Evolutionary conservation across 257 asterid genomes (phyloP).

Genomic region (Nicotiana noctiflora): DNA sequence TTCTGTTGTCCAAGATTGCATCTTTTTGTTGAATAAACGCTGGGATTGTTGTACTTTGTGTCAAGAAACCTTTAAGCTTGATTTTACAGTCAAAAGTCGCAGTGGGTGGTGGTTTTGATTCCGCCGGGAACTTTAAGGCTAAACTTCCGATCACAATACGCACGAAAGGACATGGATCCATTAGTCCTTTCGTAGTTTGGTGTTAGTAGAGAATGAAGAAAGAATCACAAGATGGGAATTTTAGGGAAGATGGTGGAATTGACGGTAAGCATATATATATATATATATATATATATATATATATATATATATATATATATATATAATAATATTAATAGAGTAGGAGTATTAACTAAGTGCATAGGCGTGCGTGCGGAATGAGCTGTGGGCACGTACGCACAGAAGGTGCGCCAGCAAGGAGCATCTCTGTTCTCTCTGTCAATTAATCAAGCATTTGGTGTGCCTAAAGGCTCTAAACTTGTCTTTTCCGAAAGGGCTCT

Average conservation of each 20-base stretch:
- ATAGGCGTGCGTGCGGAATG: constrained; percentile 64
- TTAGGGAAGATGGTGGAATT: background rate
- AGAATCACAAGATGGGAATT: background rate
- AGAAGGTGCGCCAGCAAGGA: constrained; percentile 35
- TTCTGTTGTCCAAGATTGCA: constrained; percentile 36
- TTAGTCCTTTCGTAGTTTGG: constrained; percentile 10
- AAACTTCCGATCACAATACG: constrained; percentile 60
- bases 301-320: constrained; percentile 11
- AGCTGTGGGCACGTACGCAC: constrained; percentile 77
- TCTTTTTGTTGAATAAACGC: constrained; percentile 27
- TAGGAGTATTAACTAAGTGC: background rate
- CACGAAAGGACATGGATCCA: constrained; percentile 96
- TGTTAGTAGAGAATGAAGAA: background rate
- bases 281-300: background rate
- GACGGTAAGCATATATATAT: constrained; percentile 12
- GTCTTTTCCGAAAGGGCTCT: background rate
- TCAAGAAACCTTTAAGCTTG: constrained; percentile 50
- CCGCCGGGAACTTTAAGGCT: constrained; percentile 34
- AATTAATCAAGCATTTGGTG: constrained; percentile 12
- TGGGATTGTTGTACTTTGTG: constrained; percentile 46
- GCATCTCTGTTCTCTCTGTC: constrained; percentile 33
- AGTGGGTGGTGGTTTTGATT: background rate
- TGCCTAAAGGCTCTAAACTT: background rate
- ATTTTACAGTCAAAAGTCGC: constrained; percentile 46
- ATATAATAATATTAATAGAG: too few relatives aligned